These are phyloP conservation scores for Neofusicoccum sp. DNA, from an alignment of 2,329 filamentous ascomycete species.

Conservation along the genomic window DNA sequence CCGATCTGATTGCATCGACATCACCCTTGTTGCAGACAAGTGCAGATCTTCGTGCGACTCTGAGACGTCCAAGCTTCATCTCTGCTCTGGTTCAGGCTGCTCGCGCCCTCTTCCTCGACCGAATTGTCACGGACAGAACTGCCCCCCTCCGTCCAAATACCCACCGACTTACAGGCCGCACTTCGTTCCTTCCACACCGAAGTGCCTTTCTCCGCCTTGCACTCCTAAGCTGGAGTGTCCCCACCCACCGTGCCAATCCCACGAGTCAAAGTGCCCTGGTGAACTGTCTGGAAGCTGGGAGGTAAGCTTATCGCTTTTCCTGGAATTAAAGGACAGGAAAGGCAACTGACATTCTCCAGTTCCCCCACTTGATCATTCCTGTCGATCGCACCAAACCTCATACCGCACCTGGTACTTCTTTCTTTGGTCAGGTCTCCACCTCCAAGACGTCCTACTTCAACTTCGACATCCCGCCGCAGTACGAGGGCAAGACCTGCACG, in stretches of 20 bases:
- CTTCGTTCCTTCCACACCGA: not conserved
- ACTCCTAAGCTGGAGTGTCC: too few species aligned
- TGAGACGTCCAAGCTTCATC: too few species aligned
- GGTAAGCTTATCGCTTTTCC: not conserved
- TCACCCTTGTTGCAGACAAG: not conserved
- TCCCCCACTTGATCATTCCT: slow-evolving; percentile 39
- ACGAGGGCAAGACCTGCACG: slow-evolving; percentile 45
- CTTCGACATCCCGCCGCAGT: slow-evolving; percentile 44
- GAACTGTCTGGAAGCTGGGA: not conserved
- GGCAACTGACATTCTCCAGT: slow-evolving; percentile 20
- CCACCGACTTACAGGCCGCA: too few species aligned
- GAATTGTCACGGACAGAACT: too few species aligned
- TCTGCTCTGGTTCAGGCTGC: too few species aligned
- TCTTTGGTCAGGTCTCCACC: slow-evolving; percentile 41
- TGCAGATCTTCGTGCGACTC: not conserved
- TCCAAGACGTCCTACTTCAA: slow-evolving; percentile 43
- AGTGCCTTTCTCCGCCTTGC: not conserved
- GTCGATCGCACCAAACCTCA: slow-evolving; percentile 38
- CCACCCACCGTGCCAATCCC: too few species aligned
- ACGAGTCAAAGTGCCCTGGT: not conserved
- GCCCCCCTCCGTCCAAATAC: too few species aligned
- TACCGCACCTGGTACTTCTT: slow-evolving; percentile 40
- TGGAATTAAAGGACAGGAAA: not conserved
- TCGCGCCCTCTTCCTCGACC: too few species aligned
- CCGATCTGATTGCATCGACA: not conserved